phyloP scores from a whole-genome alignment of 2,329 filamentous ascomycete genomes.

The Zasmidium angulare region DNA sequence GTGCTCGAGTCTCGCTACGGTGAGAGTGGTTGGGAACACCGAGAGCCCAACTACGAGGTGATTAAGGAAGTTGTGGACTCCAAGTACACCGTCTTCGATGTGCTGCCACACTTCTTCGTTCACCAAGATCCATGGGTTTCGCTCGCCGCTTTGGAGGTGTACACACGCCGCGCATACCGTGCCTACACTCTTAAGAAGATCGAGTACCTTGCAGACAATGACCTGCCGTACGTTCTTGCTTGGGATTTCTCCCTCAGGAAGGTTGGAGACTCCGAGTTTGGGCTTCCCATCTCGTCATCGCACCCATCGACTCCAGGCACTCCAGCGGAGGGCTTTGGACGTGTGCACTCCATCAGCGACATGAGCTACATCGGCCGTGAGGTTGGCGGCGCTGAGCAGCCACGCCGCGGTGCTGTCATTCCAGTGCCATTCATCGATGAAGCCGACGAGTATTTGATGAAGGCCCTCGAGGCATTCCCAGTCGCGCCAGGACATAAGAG shows the following conservation, averaged over 20 bases:
- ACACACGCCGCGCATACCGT: slow-evolving; percentile 93
- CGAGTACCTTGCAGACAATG: slow-evolving; percentile 76
- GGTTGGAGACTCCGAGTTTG: slow-evolving; percentile 87
- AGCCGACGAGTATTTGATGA: slow-evolving; percentile 79
- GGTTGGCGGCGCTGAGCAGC: slow-evolving; percentile 66
- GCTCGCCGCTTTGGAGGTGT: slow-evolving; percentile 90
- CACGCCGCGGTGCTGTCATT: slow-evolving; percentile 89
- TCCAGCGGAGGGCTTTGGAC: slow-evolving; percentile 65
- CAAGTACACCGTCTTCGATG: slow-evolving; percentile 97
- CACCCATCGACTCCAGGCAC: slow-evolving; percentile 73
- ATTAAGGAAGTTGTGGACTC: slow-evolving; percentile 98
- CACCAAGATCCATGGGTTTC: slow-evolving; percentile 94
- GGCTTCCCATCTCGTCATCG: slow-evolving; percentile 73
- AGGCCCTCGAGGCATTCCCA: slow-evolving; percentile 82
- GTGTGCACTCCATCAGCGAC: slow-evolving; percentile 92
- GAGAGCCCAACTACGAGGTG: slow-evolving; percentile 83
- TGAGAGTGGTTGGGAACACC: slow-evolving; percentile 94
- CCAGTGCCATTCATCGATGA: slow-evolving; percentile 94
- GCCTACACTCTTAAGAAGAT: slow-evolving; percentile 89
- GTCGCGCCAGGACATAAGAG: slow-evolving; percentile 36
- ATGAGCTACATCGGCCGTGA: slow-evolving; percentile 83
- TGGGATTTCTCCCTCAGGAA: slow-evolving; percentile 97
- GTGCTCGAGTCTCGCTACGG: slow-evolving; percentile 97
- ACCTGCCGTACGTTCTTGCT: slow-evolving; percentile 76
- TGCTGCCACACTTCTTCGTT: slow-evolving; percentile 90